These are phyloP conservation scores for Botrytis cinerea DNA, from an alignment of 2,329 filamentous ascomycete genomes.

Conservation along the genomic window DNA sequence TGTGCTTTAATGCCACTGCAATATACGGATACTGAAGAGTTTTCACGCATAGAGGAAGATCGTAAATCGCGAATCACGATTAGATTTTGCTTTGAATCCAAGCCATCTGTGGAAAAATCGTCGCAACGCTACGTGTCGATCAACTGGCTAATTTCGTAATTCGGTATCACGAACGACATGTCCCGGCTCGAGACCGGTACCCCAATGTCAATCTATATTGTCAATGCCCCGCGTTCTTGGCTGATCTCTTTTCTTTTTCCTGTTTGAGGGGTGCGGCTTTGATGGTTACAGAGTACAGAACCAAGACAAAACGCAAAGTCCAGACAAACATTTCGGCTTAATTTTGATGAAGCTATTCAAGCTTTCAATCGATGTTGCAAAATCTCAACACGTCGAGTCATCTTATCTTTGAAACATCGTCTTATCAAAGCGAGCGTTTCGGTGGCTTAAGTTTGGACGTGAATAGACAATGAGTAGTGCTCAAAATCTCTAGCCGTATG, in stretches of 20 bases:
- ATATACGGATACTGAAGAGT: not conserved
- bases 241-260: not conserved
- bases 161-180: not conserved
- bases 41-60: not conserved
- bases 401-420: not conserved
- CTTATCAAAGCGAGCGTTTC: not conserved
- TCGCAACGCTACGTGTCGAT: not conserved
- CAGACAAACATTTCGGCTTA: not conserved
- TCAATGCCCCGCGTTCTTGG: not conserved
- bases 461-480: not conserved
- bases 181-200: not conserved
- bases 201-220: not conserved
- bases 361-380: not conserved
- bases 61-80: not conserved
- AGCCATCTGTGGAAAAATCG: slow-evolving; percentile 1
- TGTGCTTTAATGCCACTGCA: not conserved
- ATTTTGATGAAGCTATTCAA: not conserved
- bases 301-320: not conserved
- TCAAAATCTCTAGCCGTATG: not conserved
- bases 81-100: not conserved
- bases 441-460: not conserved
- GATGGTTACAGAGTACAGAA: not conserved
- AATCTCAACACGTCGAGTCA: not conserved
- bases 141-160: not conserved
- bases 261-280: not conserved